These are phyloP conservation scores for Lavandula angustifolia DNA, from an alignment of 257 asterid genomes.

Conservation along the genomic window DNA sequence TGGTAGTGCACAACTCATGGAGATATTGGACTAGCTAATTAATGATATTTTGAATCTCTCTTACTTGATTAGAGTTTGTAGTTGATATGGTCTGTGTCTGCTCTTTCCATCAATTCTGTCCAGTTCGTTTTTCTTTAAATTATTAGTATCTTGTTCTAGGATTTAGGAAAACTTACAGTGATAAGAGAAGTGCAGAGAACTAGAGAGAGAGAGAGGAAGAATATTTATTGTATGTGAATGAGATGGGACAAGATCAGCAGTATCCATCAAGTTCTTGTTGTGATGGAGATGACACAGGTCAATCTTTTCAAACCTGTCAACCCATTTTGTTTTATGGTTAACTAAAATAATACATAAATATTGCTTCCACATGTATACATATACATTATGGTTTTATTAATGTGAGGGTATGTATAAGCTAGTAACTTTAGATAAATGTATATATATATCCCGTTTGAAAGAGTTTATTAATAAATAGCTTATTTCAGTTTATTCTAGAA, in stretches of 20 bases:
- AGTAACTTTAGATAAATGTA: too few relatives aligned
- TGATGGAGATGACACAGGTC: slow-evolving; percentile 73
- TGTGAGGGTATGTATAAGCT: too few relatives aligned
- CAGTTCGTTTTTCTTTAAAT: background rate
- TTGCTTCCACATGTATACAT: too few relatives aligned
- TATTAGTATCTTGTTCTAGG: slow-evolving; percentile 16
- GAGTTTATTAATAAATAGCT: too few relatives aligned
- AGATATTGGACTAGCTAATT: slow-evolving; percentile 25
- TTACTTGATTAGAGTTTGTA: background rate
- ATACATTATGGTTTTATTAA: too few relatives aligned
- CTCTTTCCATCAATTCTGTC: slow-evolving; percentile 8
- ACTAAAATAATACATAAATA: slow-evolving; percentile 7
- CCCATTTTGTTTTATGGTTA: slow-evolving; percentile 37
- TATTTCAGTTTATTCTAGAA: too few relatives aligned
- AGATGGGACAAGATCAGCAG: slow-evolving; percentile 48
- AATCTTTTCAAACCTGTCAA: slow-evolving; percentile 75
- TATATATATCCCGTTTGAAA: too few relatives aligned
- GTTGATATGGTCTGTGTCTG: background rate
- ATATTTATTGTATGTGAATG: slow-evolving; percentile 26
- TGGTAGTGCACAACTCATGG: slow-evolving; percentile 21
- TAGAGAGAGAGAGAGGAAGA: slow-evolving; percentile 19
- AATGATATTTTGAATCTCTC: slow-evolving; percentile 9
- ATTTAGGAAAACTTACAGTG: slow-evolving; percentile 26
- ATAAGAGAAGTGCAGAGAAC: slow-evolving; percentile 26
- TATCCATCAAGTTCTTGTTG: slow-evolving; percentile 30